phyloP scores from a whole-genome alignment of 257 asterid species.

The Ehretia macrophylla region DNA sequence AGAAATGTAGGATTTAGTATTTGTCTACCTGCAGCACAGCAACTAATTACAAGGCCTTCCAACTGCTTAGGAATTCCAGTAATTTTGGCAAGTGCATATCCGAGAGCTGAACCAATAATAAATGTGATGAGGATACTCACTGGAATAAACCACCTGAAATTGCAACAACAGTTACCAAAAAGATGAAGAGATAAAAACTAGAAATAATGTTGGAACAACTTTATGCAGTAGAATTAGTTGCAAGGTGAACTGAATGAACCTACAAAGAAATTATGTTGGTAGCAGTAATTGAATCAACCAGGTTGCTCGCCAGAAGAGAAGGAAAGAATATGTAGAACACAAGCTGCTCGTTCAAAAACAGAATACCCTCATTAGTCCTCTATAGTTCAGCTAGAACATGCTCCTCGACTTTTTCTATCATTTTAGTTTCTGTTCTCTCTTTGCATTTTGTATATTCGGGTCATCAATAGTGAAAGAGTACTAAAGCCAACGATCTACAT shows the following conservation, averaged over 20 bases:
- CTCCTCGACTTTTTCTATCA: neutral
- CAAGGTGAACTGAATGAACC: slow-evolving; percentile 15
- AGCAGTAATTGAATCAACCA: slow-evolving; percentile 31
- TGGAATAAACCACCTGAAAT: slow-evolving; percentile 37
- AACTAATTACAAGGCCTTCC: slow-evolving; percentile 36
- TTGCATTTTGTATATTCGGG: too few species aligned
- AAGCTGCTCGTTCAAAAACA: slow-evolving; percentile 24
- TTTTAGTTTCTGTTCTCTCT: neutral
- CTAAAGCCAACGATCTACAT: too few species aligned
- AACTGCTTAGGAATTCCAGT: slow-evolving; percentile 20
- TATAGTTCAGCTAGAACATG: neutral
- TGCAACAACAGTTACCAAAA: neutral
- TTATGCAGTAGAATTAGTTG: neutral
- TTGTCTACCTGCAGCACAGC: slow-evolving; percentile 35
- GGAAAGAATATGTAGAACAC: slow-evolving; percentile 40
- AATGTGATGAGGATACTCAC: slow-evolving; percentile 31
- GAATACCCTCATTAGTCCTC: slow-evolving; percentile 9
- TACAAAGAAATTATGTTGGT: slow-evolving; percentile 26
- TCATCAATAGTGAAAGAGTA: too few species aligned
- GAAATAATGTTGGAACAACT: slow-evolving; percentile 3
- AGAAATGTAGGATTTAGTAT: neutral
- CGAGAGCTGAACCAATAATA: slow-evolving; percentile 30
- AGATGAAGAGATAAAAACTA: neutral
- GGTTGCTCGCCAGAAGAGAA: slow-evolving; percentile 33
- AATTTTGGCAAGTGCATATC: slow-evolving; percentile 32